These are phyloP conservation scores for Lolium rigidum DNA, from an alignment of 176 grass and related monocot genomes.

Conservation along the genomic window DNA sequence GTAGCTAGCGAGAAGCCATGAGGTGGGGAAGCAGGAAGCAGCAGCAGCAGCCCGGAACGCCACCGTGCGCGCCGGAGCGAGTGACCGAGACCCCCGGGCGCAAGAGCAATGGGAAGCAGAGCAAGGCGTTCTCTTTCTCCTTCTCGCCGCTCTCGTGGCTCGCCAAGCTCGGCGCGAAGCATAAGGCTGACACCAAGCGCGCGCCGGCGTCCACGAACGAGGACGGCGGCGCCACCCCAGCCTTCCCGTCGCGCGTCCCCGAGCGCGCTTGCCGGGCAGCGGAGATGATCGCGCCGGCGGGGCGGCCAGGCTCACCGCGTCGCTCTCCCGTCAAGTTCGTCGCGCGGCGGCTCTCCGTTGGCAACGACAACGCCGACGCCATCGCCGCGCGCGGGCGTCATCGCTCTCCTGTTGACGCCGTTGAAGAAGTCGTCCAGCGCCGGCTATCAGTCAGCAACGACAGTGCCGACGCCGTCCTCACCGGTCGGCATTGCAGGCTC, in stretches of 20 bases:
- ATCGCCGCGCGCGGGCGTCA: neutral
- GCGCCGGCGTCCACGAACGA: neutral
- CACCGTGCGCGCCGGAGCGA: neutral
- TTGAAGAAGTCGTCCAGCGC: neutral
- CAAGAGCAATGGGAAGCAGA: slow-evolving; percentile 29
- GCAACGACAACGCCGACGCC: slow-evolving; percentile 41
- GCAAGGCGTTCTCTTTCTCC: slow-evolving; percentile 43
- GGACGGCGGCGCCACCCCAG: neutral
- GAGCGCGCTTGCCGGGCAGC: neutral
- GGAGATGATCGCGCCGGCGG: neutral
- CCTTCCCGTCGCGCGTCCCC: slow-evolving; percentile 6
- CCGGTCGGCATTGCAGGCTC: neutral
- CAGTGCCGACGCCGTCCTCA: slow-evolving; percentile 22
- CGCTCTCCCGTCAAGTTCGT: neutral
- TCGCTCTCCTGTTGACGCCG: neutral
- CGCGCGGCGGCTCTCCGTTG: slow-evolving; percentile 54
- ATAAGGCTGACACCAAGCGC: neutral
- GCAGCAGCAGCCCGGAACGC: neutral
- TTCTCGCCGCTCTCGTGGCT: slow-evolving; percentile 72
- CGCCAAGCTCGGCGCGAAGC: slow-evolving; percentile 53
- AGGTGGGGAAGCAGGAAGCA: slow-evolving; percentile 69
- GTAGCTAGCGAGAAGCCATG: slow-evolving; percentile 41
- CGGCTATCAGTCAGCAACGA: slow-evolving; percentile 56
- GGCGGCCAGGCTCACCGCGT: neutral
- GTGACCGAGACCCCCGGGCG: neutral